Conservation (phyloP, 208 protist genomes). For the Trypanosoma melophagium region DNA sequence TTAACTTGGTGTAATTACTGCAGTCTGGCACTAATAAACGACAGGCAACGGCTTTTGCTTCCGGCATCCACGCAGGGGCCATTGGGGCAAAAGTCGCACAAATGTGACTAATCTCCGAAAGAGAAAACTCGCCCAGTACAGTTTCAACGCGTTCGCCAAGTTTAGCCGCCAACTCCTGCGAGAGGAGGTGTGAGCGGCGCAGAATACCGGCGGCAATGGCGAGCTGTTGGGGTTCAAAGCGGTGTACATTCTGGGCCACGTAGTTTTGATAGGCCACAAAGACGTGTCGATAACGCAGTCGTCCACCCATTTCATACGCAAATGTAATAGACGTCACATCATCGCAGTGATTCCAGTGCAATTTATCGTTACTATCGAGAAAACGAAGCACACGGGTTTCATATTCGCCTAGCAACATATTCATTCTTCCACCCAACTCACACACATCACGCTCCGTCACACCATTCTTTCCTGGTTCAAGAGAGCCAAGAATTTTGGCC, state of each 20-base stretch:
- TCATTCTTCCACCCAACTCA: slow-evolving; percentile 51
- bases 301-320: slow-evolving; percentile 78
- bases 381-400: slow-evolving; percentile 56
- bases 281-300: slow-evolving; percentile 55
- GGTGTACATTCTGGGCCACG: slow-evolving; percentile 39
- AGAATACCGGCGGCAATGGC: slow-evolving; percentile 82
- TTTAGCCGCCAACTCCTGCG: slow-evolving; percentile 38
- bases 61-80: slow-evolving; percentile 64
- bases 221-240: slow-evolving; percentile 72
- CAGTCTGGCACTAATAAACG: slow-evolving; percentile 38
- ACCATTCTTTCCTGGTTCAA: slow-evolving; percentile 43
- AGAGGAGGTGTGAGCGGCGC: slow-evolving; percentile 68
- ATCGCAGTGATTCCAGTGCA: slow-evolving; percentile 56
- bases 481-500: slow-evolving; percentile 47
- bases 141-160: slow-evolving; percentile 71
- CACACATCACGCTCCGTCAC: slow-evolving; percentile 41
- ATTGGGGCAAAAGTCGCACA: slow-evolving; percentile 76
- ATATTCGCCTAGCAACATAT: slow-evolving; percentile 70
- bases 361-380: slow-evolving; percentile 39
- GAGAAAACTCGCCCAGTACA: slow-evolving; percentile 69
- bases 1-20: slow-evolving; percentile 42
- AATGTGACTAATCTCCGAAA: slow-evolving; percentile 82
- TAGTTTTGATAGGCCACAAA: slow-evolving; percentile 65
- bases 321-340: slow-evolving; percentile 71
- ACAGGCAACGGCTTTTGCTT: slow-evolving; percentile 67